Evolutionary conservation across 306 rosid species (phyloP).

Genomic region (Vigna radiata): DNA sequence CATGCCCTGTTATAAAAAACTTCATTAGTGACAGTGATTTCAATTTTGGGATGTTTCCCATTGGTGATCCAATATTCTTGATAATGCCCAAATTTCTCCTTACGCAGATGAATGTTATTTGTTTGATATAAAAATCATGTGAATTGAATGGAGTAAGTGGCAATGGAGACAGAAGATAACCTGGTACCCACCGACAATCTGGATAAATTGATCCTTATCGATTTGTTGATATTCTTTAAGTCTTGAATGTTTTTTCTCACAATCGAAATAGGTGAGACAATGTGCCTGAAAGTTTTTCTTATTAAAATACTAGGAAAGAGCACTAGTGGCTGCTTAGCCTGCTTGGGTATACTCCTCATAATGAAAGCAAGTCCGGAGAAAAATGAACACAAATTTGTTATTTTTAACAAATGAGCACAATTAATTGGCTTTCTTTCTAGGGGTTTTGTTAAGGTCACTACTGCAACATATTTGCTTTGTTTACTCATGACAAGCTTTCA

Average conservation of each 20-base stretch:
- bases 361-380: too few relatives aligned
- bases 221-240: not conserved
- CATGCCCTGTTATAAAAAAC: conserved; percentile 45
- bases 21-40: conserved; percentile 30
- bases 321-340: too few relatives aligned
- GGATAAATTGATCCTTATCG: not conserved
- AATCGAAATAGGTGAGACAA: not conserved
- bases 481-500: too few relatives aligned
- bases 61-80: conserved; percentile 29
- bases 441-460: too few relatives aligned
- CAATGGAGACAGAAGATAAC: not conserved
- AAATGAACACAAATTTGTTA: too few relatives aligned
- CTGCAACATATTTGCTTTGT: too few relatives aligned
- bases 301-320: not conserved
- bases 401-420: too few relatives aligned
- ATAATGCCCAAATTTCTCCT: not conserved
- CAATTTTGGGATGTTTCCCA: conserved; percentile 17
- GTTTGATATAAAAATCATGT: conserved; percentile 4
- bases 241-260: not conserved
- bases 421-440: too few relatives aligned
- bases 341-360: too few relatives aligned
- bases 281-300: not conserved
- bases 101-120: not conserved
- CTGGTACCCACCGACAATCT: not conserved
- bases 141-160: not conserved